Evolutionary conservation across 129 eudicot species (phyloP).

Genomic region (Erigeron canadensis): DNA sequence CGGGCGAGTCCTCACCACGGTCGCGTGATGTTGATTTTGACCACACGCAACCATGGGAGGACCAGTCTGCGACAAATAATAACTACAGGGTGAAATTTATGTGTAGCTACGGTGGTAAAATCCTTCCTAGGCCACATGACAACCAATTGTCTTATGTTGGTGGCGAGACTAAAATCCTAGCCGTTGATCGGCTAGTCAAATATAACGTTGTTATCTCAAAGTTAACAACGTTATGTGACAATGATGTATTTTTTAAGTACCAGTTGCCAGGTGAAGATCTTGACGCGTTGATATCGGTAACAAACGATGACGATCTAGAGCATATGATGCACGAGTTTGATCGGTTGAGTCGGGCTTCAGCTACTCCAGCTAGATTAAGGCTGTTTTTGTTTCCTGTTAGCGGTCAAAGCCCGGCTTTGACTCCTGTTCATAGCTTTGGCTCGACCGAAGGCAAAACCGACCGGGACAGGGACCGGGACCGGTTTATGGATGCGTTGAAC

Average conservation of each 20-base stretch:
- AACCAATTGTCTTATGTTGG: slow-evolving; percentile 65
- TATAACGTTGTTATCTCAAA: slow-evolving; percentile 43
- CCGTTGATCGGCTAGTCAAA: slow-evolving; percentile 59
- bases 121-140: slow-evolving; percentile 76
- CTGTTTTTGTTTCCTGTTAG: slow-evolving; percentile 55
- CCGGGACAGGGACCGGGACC: slow-evolving; percentile 45
- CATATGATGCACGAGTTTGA: slow-evolving; percentile 93
- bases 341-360: slow-evolving; percentile 48
- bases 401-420: slow-evolving; percentile 31
- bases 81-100: slow-evolving; percentile 58
- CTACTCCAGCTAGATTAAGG: slow-evolving; percentile 65
- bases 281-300: slow-evolving; percentile 76
- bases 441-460: slow-evolving; percentile 56
- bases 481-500: slow-evolving; percentile 67
- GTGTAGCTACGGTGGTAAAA: slow-evolving; percentile 90
- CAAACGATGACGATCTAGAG: slow-evolving; percentile 79
- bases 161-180: slow-evolving; percentile 73
- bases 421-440: slow-evolving; percentile 51
- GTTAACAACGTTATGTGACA: slow-evolving; percentile 40
- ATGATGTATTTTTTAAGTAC: slow-evolving; percentile 58
- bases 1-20: slow-evolving; percentile 70
- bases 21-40: slow-evolving; percentile 62
- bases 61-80: slow-evolving; percentile 29
- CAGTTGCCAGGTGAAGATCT: slow-evolving; percentile 89
- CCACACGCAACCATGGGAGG: slow-evolving; percentile 66